Evolutionary conservation across 2,329 filamentous ascomycete species (phyloP), one percentile per base, ranked within the genome.

Genomic region (Microcyclosporella mali): DNA sequence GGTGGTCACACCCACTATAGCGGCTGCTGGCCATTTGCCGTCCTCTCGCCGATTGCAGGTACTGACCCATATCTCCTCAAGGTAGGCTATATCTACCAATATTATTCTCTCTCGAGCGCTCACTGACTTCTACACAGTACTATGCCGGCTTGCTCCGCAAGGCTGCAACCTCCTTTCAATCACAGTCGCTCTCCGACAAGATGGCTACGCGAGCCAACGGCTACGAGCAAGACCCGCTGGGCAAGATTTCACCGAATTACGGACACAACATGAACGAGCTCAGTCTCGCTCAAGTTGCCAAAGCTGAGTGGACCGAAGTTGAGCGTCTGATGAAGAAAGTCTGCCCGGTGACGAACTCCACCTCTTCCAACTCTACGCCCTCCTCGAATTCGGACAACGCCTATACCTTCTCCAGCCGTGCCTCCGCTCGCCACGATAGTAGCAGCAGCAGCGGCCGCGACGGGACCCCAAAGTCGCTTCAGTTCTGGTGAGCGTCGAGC

Each of bases 11-110:
- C 49, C 37, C 33, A 40, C 16, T 30, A 49, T 36, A 42, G 43
- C 41, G 25, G 14, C 17, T 32, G n/a, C 29, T 64, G 61, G 62
- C 55, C 58, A 7, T 64, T 65, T 50, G 41, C 54, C 18, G 54
- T 53, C 6, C 48, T 64, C 14, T 51, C 44, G 16, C 51, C 51
- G 41, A 42, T 47, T 25, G 49, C 53, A 15, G 50, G 49, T 3
- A 50, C 47, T 12, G 45, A 51, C 6, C 43, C 49, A 6, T 41
- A 58, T 8, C 40, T 63, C 4, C 42, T 65, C 16, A 14, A 46
- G 12, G 56, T 58, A 47, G 25, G 49, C 45, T 14, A 28, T 32
- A 15, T 4, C 17, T 15, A 6, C 31, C 25, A 3, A 12, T 28
- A 14, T 17, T 17, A 8, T 25, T 16, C n/a, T 10, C 15, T 35